Evolutionary conservation across 345 rosid species (phyloP), one percentile per base, ranked within the genome.

Genomic region (Pelargonium nanum): DNA sequence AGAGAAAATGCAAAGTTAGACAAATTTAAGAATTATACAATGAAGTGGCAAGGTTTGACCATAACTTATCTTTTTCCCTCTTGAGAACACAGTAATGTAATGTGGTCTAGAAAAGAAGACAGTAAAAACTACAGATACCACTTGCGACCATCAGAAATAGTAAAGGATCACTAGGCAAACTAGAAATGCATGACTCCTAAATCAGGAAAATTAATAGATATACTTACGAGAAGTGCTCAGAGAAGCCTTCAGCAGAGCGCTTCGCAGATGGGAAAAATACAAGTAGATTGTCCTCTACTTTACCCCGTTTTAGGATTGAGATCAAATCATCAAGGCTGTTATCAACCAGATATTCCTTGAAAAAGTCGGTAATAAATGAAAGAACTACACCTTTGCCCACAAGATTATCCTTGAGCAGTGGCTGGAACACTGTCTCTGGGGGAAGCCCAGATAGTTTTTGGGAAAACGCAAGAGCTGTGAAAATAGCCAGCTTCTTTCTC

Each of bases 311-410:
- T 74, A 94, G 80, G 58, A 94, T 85, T 25, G 93, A 57, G 59
- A 94, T 94, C 81, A 90, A 78, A 74, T 94, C 97, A 68, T 90
- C 97, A 67, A 94, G 91, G 74, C 87, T 84, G 66, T 94, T 94
- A 75, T 86, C 99, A 68, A 90, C 86, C 77, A 90, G 83, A 74
- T 94, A 94, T 67, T 83, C 97, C 79, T 86, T 94, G 76, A 90
- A 94, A 82, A 94, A 94, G 80, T 90, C 95, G 5, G 99, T 94
- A 26, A 88, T 77, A 53, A 94, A 94, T 5, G 93, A 64, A 65
- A 94, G 97, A 60, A 94, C 99, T 82, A 94, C 76, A 87, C 99
- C 99, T 75, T 94, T 94, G 73, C 83, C 88, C 70, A 90, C 96
- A 64, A 94, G 99, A 77, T 94, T 90, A 74, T 90, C 99, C 84